These are phyloP conservation scores for Colletotrichum magnum DNA, from an alignment of 2,329 filamentous ascomycete species.

Conservation along the genomic window DNA sequence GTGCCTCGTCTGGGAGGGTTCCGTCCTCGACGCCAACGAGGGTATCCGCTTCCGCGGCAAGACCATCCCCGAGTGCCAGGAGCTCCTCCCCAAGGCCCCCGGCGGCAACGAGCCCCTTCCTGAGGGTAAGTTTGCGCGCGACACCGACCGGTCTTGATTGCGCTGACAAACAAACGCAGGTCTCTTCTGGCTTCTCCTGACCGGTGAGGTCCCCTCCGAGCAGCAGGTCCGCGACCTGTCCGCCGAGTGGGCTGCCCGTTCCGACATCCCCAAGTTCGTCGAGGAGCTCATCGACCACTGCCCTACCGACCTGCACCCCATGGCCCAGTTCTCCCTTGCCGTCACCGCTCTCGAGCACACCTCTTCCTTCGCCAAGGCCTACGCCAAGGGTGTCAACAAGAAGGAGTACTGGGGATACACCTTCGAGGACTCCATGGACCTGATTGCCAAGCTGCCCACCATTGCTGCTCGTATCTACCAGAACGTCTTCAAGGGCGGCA, in stretches of 20 bases:
- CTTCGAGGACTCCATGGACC: slow-evolving; percentile 99
- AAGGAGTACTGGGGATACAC: slow-evolving; percentile 99
- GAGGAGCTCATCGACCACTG: slow-evolving; percentile 99
- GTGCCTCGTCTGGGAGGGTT: slow-evolving; percentile 98
- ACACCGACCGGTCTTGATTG: background rate
- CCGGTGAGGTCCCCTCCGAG: slow-evolving; percentile 96
- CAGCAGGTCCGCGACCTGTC: slow-evolving; percentile 99
- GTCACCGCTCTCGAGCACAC: slow-evolving; percentile 99
- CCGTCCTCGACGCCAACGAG: slow-evolving; percentile 97
- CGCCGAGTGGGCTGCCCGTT: slow-evolving; percentile 98
- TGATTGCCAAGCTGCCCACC: slow-evolving; percentile 99
- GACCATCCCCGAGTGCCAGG: slow-evolving; percentile 99
- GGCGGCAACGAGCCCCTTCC: slow-evolving; percentile 97
- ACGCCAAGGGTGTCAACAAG: slow-evolving; percentile 99
- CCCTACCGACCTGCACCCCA: slow-evolving; percentile 98
- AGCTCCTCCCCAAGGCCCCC: slow-evolving; percentile 95
- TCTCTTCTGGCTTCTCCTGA: slow-evolving; percentile 99
- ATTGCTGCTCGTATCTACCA: slow-evolving; percentile 99
- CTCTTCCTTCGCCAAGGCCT: slow-evolving; percentile 97
- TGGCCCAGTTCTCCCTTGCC: slow-evolving; percentile 99
- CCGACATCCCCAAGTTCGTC: slow-evolving; percentile 96
- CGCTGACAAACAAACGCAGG: slow-evolving; percentile 60
- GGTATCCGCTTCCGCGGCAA: slow-evolving; percentile 99
- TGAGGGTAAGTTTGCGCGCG: slow-evolving; percentile 73
- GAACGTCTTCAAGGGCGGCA: slow-evolving; percentile 99